Conservation (phyloP, 1,284 basidiomycete species). For the Cutaneotrichosporon curvatum region DNA sequence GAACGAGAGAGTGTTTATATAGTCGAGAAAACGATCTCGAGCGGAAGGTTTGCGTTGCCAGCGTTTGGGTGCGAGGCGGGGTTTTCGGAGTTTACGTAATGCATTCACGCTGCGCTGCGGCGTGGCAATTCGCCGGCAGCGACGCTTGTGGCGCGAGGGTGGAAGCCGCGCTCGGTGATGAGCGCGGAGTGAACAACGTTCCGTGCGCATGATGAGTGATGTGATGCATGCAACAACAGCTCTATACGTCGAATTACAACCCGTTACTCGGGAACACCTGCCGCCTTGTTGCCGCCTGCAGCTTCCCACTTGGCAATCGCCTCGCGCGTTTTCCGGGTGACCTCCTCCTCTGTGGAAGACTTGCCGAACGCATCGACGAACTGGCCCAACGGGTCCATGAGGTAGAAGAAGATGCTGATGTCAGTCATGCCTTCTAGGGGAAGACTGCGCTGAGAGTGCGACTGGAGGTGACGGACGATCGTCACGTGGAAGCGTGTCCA, state of each 20-base stretch:
- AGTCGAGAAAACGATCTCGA: background rate
- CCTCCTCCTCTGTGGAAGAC: conserved; percentile 63
- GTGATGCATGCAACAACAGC: conserved; percentile 4
- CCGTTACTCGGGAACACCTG: conserved; percentile 21
- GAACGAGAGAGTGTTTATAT: background rate
- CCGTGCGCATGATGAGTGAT: background rate
- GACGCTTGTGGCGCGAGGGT: no score
- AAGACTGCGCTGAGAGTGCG: no score
- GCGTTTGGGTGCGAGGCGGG: background rate
- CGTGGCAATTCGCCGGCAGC: no score
- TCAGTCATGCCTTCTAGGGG: conserved; percentile 46
- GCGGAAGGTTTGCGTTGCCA: background rate
- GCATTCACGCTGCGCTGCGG: no score
- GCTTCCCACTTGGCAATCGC: conserved; percentile 52
- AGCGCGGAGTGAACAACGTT: no score
- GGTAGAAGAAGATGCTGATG: conserved; percentile 89
- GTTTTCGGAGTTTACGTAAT: background rate
- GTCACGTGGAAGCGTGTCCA: no score
- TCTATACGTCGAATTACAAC: background rate
- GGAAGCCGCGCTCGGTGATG: no score
- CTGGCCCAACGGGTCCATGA: conserved; percentile 91
- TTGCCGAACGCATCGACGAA: conserved; percentile 96
- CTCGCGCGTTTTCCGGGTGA: conserved; percentile 52
- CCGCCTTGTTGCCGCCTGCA: conserved; percentile 40
- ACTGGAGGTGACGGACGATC: no score